phyloP scores from a whole-genome alignment of 2,329 filamentous ascomycete genomes.

The Cadophora luteo-olivacea region DNA sequence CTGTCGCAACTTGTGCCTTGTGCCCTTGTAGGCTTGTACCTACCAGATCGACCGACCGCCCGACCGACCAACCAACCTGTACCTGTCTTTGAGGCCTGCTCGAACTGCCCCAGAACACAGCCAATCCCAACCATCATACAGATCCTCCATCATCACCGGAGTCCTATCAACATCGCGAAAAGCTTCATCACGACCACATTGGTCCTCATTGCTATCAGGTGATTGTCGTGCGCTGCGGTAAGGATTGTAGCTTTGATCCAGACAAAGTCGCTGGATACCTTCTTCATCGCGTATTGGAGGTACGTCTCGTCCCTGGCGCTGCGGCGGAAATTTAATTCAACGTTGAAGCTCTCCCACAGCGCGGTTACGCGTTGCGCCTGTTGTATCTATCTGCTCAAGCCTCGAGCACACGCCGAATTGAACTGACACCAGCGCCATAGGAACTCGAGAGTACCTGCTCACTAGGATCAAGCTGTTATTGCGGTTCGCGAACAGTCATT shows the following conservation, averaged over 20 bases:
- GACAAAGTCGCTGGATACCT: slow-evolving; percentile 26
- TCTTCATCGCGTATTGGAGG: slow-evolving; percentile 39
- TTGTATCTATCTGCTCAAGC: not conserved
- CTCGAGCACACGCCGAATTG: not conserved
- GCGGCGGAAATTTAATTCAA: slow-evolving; percentile 36
- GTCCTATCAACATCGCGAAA: slow-evolving; percentile 42
- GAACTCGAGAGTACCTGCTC: not conserved
- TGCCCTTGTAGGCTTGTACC: slow-evolving; percentile 2
- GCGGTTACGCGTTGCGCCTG: slow-evolving; percentile 37
- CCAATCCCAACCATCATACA: slow-evolving; percentile 36
- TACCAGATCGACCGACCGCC: not conserved
- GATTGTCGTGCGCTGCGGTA: slow-evolving; percentile 42
- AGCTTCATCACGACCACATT: slow-evolving; percentile 40
- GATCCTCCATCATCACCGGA: slow-evolving; percentile 31
- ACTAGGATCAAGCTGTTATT: slow-evolving; percentile 12
- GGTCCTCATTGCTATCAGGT: slow-evolving; percentile 40
- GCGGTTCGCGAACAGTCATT: slow-evolving; percentile 1
- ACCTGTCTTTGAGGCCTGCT: not conserved
- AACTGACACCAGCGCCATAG: slow-evolving; percentile 12
- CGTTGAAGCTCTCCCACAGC: slow-evolving; percentile 30
- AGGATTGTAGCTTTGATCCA: slow-evolving; percentile 36
- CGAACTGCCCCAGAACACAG: slow-evolving; percentile 20
- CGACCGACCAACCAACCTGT: no score
- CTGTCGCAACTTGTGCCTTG: not conserved
- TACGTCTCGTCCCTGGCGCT: slow-evolving; percentile 34